Conservation (phyloP, 163 green algal species). For the Volvox carteri region DNA sequence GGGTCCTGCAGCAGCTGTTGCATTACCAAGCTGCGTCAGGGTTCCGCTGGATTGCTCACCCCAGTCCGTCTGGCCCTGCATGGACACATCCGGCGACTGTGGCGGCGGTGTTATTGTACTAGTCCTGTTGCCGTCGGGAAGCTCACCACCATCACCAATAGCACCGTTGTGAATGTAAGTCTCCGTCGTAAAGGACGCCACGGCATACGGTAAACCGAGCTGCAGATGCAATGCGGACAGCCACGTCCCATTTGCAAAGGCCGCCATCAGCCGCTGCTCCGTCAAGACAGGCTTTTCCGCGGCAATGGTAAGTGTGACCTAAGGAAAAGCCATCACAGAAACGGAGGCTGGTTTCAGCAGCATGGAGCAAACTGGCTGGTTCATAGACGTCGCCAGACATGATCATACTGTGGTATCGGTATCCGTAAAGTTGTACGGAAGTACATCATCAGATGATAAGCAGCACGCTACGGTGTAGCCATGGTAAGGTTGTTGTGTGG, state of each 20-base stretch:
- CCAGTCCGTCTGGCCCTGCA: background rate
- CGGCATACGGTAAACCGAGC: background rate
- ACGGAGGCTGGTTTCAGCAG: too few species aligned
- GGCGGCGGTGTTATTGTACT: background rate
- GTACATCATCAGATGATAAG: too few species aligned
- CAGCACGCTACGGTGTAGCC: too few species aligned
- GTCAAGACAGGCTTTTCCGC: background rate
- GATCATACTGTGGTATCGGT: too few species aligned
- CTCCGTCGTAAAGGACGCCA: background rate
- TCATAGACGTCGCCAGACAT: too few species aligned
- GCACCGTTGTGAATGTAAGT: background rate
- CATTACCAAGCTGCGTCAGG: background rate
- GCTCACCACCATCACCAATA: background rate
- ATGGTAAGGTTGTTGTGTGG: too few species aligned
- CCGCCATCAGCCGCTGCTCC: background rate
- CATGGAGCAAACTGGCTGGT: too few species aligned
- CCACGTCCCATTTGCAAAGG: background rate
- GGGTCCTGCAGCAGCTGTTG: background rate
- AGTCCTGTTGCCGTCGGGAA: background rate
- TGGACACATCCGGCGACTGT: background rate
- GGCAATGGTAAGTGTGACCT: background rate
- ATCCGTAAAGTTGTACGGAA: too few species aligned
- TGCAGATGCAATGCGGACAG: background rate
- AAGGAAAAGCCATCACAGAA: too few species aligned
- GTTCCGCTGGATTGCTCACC: background rate